Evolutionary conservation across 1,139 yeast genomes (phyloP).

Genomic region (Scheffersomyces illinoinensis): DNA sequence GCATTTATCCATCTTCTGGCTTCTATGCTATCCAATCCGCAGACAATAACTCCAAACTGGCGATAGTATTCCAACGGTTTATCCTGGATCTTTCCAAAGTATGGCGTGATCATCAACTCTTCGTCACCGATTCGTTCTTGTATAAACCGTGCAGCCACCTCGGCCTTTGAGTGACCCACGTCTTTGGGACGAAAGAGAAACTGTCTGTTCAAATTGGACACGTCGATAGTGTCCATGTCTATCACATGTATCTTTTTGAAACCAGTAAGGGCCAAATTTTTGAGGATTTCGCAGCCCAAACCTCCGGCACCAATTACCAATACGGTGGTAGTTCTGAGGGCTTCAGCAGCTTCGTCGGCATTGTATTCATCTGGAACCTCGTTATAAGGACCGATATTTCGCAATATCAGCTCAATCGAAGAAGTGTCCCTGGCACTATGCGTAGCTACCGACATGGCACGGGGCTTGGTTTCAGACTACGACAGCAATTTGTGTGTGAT

Average conservation of each 20-base stretch:
- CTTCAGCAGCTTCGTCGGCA: conserved; percentile 21
- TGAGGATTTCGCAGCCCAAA: conserved; percentile 88
- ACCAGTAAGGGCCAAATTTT: conserved; percentile 78
- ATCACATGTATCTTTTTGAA: conserved; percentile 76
- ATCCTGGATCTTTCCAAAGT: conserved; percentile 73
- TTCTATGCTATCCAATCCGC: conserved; percentile 88
- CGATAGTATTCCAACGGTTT: conserved; percentile 63
- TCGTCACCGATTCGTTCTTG: conserved; percentile 42
- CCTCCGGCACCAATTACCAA: conserved; percentile 92
- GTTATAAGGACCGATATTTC: conserved; percentile 40
- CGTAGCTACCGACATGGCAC: background rate
- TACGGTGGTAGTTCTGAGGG: conserved; percentile 35
- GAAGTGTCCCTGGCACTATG: conserved; percentile 11
- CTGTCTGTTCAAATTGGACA: conserved; percentile 88
- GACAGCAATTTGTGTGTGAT: background rate
- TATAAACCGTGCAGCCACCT: conserved; percentile 70
- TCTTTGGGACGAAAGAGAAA: conserved; percentile 74
- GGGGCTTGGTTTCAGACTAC: conserved; percentile 1
- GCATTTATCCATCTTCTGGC: conserved; percentile 93
- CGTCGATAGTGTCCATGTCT: conserved; percentile 94
- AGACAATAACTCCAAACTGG: conserved; percentile 71
- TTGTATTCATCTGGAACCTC: conserved; percentile 42
- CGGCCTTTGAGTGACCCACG: conserved; percentile 81
- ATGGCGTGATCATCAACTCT: conserved; percentile 52
- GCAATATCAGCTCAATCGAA: conserved; percentile 27